Percentiles rank a stretch among this genome's conserved stretches.
These are phyloP conservation scores for Jasminum sambac DNA, from an alignment of 257 asterid genomes.

Conservation along the genomic window DNA sequence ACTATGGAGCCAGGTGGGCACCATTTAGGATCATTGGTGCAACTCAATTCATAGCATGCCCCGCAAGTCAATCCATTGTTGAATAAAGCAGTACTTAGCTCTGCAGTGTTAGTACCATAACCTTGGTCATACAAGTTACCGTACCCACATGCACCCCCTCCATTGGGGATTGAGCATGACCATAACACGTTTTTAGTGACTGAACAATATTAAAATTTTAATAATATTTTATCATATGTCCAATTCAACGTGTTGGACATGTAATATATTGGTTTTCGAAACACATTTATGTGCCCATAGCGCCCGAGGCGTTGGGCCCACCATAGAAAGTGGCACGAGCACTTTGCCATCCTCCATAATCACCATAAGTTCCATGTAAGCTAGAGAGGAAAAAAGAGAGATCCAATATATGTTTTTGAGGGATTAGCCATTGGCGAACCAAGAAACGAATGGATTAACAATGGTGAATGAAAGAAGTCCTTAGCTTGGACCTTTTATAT, in stretches of 20 bases:
- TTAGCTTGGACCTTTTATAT: too few species aligned
- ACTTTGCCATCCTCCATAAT: constrained; percentile 44
- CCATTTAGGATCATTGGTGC: constrained; percentile 35
- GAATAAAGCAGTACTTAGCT: constrained; percentile 47
- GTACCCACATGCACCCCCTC: constrained; percentile 58
- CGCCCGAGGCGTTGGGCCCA: constrained; percentile 54
- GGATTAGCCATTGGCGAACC: constrained; percentile 28
- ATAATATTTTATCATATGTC: not conserved
- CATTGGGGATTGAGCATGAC: not conserved
- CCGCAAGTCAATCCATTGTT: constrained; percentile 54
- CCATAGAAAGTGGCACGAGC: constrained; percentile 60
- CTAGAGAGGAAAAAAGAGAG: constrained; percentile 22
- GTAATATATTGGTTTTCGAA: not conserved
- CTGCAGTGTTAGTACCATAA: constrained; percentile 49
- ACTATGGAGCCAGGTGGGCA: constrained; percentile 36
- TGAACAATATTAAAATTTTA: not conserved
- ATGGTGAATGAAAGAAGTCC: not conserved
- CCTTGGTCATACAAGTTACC: constrained; percentile 50
- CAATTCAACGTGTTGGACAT: too few species aligned
- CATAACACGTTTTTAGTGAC: not conserved
- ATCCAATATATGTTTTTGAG: constrained; percentile 12
- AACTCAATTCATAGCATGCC: constrained; percentile 41
- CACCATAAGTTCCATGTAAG: constrained; percentile 25
- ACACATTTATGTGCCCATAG: constrained; percentile 40
- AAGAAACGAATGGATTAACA: not conserved